Evolutionary conservation across 768 basidiomycete genomes (phyloP), one percentile per base, ranked within the genome.

Genomic region (Suillus bovinus): DNA sequence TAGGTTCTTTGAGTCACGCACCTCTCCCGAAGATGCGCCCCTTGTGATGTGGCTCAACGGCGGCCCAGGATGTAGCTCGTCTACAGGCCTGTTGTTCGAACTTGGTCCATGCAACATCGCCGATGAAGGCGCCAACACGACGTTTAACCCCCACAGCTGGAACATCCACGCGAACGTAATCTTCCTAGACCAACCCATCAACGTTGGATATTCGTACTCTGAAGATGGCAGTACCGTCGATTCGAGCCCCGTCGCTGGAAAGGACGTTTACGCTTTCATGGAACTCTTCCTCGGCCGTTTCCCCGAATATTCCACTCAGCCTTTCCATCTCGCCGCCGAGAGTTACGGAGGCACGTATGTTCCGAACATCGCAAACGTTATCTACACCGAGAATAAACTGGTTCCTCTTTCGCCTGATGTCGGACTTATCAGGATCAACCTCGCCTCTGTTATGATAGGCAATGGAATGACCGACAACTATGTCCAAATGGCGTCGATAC

Each of bases 11-110:
- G 96, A 97, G 76, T 86, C 90, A 1, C 82, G 95, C 39, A 79
- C 77, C 59, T 81, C 84, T 20, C 95, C 96, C 0, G 76, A 82
- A 57, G 80, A 85, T 58, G 94, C 91, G 7, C 96, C 95, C 5
- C 82, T 98, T 2, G 81, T 96, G 10, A 80, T 97, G 53, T 97
- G 96, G 96, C 79, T 93, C n/a, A 93, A 93, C 66, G 92, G 92
- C 38, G 89, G 89, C 14, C 87, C 86, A 24, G 84, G 87, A 10
- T 87, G 86, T 76, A 87, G 85, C 60, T 89, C 87, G 9, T 86
- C 88, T 11, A 90, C 92, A 1, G 96, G 96, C 11, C 83, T 97
- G 27, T 80, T 99, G 17, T 93, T 96, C 67, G 95, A 98, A 71
- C 86, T 96, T 24, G 96, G 96, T 0, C 95, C 96, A 0, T 98